Percentiles rank a stretch among this genome's conserved stretches.
Conservation (phyloP, 768 basidiomycete genomes). For the Wakefieldia striispora region DNA sequence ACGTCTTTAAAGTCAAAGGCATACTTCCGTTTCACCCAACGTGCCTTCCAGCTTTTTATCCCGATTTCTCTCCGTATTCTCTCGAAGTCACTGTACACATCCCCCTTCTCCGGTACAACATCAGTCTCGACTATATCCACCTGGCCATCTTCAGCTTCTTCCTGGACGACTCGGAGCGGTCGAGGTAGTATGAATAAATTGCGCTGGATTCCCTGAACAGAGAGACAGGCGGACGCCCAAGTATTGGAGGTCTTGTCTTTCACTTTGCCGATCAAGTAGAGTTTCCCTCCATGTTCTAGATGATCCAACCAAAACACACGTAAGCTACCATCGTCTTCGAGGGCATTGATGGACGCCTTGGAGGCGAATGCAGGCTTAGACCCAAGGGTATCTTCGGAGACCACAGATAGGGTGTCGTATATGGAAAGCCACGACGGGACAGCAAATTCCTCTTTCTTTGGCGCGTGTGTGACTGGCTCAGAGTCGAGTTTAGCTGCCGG, state of each 20-base stretch:
- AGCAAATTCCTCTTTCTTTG: slow-evolving; percentile 46
- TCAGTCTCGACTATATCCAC: slow-evolving; percentile 63
- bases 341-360: slow-evolving; percentile 49
- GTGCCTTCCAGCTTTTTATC: slow-evolving; percentile 75
- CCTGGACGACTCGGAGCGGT: slow-evolving; percentile 48
- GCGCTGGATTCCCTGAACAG: slow-evolving; percentile 80
- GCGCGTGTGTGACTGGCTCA: slow-evolving; percentile 18
- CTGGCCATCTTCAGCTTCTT: slow-evolving; percentile 30
- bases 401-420: slow-evolving; percentile 68
- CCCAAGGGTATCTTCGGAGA: slow-evolving; percentile 59
- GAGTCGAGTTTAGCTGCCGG: slow-evolving; percentile 4
- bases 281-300: slow-evolving; percentile 77
- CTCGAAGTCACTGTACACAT: slow-evolving; percentile 85
- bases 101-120: slow-evolving; percentile 60
- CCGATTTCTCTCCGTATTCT: slow-evolving; percentile 66
- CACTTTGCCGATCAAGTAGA: slow-evolving; percentile 91
- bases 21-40: slow-evolving; percentile 87
- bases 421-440: slow-evolving; percentile 70
- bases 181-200: slow-evolving; percentile 91
- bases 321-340: slow-evolving; percentile 82
- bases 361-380: slow-evolving; percentile 34
- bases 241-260: slow-evolving; percentile 63
- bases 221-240: slow-evolving; percentile 86
- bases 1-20: slow-evolving; percentile 80
- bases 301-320: slow-evolving; percentile 97